Base-by-base conservation (phyloP, 2,329 filamentous ascomycete genomes). In the Chrysosporium queenslandicum region DNA sequence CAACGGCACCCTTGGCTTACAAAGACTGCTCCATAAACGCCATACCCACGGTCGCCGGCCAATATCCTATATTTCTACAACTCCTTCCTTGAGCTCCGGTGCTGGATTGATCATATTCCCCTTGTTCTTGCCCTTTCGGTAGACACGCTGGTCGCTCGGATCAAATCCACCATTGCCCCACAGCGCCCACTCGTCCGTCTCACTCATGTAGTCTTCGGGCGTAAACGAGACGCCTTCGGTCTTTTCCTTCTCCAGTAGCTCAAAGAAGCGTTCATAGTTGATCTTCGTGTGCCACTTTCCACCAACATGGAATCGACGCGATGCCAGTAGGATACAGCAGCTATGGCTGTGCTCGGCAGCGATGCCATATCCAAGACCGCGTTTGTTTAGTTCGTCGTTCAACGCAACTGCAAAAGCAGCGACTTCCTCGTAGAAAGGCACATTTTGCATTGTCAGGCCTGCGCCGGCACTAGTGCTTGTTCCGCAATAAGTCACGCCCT, bases 81-180 rank as follows among this genome's bases (percentile, higher is more conserved):
- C 23, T 29, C 11, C 21, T 41, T 4, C 14, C n/a, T 41, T 42
- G 5, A 21, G 12, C 21, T 18, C 40, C 12, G 27, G 20, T 42
- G 6, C 32, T n/a, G 41, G n/a, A 46, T 30, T 27, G 9, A 11
- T 18, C 34, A 23, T 14, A 18, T 16, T 55, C 2, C 39, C 53
- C 55, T 67, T 66, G 46, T 65, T 64, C 41, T 83, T 82, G 1
- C 90, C 89, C 71, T 95, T 96, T 59, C 85, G 79, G 67, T 91
- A 86, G 7, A 96, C 89, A 57, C 91, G 78, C 67, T 86, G 80
- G 69, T 97, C 92, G 46, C 86, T 77, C 0, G 91, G 91, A 71
- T 97, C 88, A 66, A 97, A 97, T 0, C 91, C 92, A 1, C 91
- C 91, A 58, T 90, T 87, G 0, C 91, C 92, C 88, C 89, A 97